These are phyloP conservation scores for Discostella stelligera DNA, from an alignment of 352 stramenopile species.

Conservation along the genomic window DNA sequence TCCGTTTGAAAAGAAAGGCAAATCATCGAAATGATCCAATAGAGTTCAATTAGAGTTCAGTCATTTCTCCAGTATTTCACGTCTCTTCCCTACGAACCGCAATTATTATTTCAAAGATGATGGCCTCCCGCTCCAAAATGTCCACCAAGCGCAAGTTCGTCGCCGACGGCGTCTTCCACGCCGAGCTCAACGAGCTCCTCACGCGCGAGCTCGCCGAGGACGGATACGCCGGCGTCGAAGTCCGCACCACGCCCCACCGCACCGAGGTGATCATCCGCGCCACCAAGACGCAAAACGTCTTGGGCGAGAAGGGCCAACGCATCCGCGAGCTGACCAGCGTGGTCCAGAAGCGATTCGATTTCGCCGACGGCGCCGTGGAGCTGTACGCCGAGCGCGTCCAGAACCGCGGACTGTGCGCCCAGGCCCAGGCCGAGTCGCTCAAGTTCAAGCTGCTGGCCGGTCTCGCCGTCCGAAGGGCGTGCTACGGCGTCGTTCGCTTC, in stretches of 20 bases:
- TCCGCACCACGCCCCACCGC: slow-evolving; percentile 97
- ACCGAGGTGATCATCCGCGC: slow-evolving; percentile 99
- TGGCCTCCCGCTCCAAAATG: slow-evolving; percentile 88
- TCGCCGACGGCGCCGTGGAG: slow-evolving; percentile 88
- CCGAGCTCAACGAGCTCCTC: slow-evolving; percentile 99
- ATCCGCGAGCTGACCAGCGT: slow-evolving; percentile 99
- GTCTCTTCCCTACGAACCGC: not conserved
- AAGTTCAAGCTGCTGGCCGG: slow-evolving; percentile 99
- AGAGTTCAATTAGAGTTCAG: no score
- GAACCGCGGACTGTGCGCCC: slow-evolving; percentile 97
- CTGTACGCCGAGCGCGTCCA: slow-evolving; percentile 98
- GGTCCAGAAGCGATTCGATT: slow-evolving; percentile 97
- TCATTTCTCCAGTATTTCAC: not conserved
- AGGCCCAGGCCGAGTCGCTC: slow-evolving; percentile 97
- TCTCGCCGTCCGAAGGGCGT: slow-evolving; percentile 96
- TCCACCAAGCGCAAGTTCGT: slow-evolving; percentile 99
- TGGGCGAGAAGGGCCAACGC: slow-evolving; percentile 99
- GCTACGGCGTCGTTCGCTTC: slow-evolving; percentile 98
- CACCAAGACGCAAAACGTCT: slow-evolving; percentile 97
- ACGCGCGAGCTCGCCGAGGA: slow-evolving; percentile 96
- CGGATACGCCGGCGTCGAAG: slow-evolving; percentile 98
- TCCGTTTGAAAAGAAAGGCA: no score
- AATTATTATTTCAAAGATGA: slow-evolving; percentile 52
- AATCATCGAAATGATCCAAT: no score
- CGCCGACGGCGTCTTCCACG: slow-evolving; percentile 99